Conservation (phyloP, 2,329 filamentous ascomycete species). For the Nothophoma quercina region DNA sequence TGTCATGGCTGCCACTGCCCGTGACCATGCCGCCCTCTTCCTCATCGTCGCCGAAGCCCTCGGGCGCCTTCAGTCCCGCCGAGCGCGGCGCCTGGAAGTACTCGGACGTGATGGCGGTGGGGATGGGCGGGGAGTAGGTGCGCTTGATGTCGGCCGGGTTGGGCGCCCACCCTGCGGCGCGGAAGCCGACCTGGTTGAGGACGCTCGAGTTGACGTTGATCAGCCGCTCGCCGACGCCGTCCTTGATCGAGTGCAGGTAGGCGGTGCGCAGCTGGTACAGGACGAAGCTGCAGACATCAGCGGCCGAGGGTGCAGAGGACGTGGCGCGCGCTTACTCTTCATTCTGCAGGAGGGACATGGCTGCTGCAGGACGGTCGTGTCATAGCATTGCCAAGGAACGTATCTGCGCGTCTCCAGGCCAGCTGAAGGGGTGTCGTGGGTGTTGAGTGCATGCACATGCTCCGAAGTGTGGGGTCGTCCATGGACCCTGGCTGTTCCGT, state of each 20-base stretch:
- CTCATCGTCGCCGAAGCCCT: slow-evolving; percentile 72
- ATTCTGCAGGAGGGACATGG: slow-evolving; percentile 56
- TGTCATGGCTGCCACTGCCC: slow-evolving; percentile 70
- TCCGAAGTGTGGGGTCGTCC: slow-evolving; percentile 10
- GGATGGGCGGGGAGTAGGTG: slow-evolving; percentile 85
- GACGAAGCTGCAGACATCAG: slow-evolving; percentile 67
- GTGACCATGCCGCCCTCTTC: slow-evolving; percentile 76
- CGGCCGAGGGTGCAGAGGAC: slow-evolving; percentile 14
- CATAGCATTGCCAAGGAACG: slow-evolving; percentile 9
- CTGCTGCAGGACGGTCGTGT: slow-evolving; percentile 29
- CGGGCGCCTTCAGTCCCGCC: slow-evolving; percentile 60
- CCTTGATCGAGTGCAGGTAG: slow-evolving; percentile 80
- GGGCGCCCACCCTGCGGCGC: slow-evolving; percentile 80
- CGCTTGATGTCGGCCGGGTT: slow-evolving; percentile 79
- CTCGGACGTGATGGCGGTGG: slow-evolving; percentile 80
- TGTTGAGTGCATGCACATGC: too few relatives aligned
- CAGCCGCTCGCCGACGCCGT: slow-evolving; percentile 83
- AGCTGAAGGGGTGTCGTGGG: slow-evolving; percentile 38
- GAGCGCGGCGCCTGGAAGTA: slow-evolving; percentile 78
- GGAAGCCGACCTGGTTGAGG: slow-evolving; percentile 81
- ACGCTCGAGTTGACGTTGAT: slow-evolving; percentile 82
- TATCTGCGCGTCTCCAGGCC: slow-evolving; percentile 32
- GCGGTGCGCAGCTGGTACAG: slow-evolving; percentile 82
- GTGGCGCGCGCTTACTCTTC: slow-evolving; percentile 50
- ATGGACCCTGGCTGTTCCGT: slow-evolving; percentile 17